Base-by-base conservation (phyloP, 139 green algal species). In the Chlamydomonas schloesseri region DNA sequence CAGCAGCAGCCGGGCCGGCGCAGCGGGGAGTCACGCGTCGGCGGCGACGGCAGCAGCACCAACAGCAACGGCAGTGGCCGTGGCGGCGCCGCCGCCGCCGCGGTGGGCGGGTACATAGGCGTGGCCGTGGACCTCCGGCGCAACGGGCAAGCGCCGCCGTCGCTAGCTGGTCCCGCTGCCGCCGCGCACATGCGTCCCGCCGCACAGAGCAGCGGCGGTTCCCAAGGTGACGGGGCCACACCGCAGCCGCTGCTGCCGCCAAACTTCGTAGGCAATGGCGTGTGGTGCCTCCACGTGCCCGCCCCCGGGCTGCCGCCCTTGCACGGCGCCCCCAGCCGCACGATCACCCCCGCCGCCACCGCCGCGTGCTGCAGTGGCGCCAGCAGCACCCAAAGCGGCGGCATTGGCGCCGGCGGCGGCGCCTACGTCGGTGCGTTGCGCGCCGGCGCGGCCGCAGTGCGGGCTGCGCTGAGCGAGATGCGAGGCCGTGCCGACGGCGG, bases 231-330 rank as follows among this genome's bases (percentile, higher is more conserved):
- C n/a, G n/a, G 69, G 29, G 15, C 6, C 14, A 26, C 37, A 20
- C 46, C n/a, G n/a, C 21, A 24, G 11, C 71, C 37, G 0, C 14
- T 17, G 50, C 18, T 74, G 18, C 69, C 80, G 26, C 17, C 24
- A 0, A 11, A 26, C 1, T 70, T 71, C 34, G 78, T 68, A 24
- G 80, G 50, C 24, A 86, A 86, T 37, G 80, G 26, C 4, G 80
- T 86, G 8, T 88, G 83, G 83, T 88, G 83, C 64, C 34, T 88
- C 46, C 83, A 88, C 53, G 74, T 88, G 33, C 83, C 83, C 8
- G 29, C 57, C 1, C 37, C 75, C 0, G 18, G 13, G 13, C 55
- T 29, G 29, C 5, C 42, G 2, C 8, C 42, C 71, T 1, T 18
- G 42, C 71, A 1, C 42, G 67, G 31, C 24, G 21, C 67, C 31